These are phyloP conservation scores for Asterella californica DNA, from an alignment of 225 moss, liverwort and hornwort genomes.

Conservation along the genomic window DNA sequence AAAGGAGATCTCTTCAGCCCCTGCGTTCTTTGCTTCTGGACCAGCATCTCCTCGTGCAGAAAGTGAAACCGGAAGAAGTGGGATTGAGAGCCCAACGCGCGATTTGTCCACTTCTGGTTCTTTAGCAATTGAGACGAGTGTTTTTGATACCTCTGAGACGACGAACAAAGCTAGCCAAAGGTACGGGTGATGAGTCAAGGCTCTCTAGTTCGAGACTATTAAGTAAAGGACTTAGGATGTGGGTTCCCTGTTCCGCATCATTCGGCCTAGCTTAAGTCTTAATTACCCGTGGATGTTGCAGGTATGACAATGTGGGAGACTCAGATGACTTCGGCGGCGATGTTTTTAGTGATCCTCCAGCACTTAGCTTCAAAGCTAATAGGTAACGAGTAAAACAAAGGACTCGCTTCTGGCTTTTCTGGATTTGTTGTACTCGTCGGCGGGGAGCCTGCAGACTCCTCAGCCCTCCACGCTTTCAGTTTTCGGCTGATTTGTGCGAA, in stretches of 20 bases:
- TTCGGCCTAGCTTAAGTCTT: neutral
- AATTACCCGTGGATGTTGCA: slow-evolving; percentile 24
- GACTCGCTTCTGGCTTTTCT: neutral
- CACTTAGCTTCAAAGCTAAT: slow-evolving; percentile 78
- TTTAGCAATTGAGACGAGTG: slow-evolving; percentile 31
- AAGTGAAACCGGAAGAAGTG: slow-evolving; percentile 44
- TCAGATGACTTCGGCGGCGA: slow-evolving; percentile 62
- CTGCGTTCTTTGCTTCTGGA: slow-evolving; percentile 16
- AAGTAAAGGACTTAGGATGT: neutral
- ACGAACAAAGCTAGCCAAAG: slow-evolving; percentile 47
- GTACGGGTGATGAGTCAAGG: too few species aligned
- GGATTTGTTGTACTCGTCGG: neutral
- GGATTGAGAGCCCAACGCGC: slow-evolving; percentile 35
- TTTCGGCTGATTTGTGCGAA: neutral
- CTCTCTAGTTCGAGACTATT: neutral
- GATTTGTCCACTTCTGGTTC: slow-evolving; percentile 32
- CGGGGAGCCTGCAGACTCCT: neutral
- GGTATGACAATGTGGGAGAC: slow-evolving; percentile 71
- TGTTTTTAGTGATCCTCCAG: slow-evolving; percentile 64
- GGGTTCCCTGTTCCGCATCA: neutral
- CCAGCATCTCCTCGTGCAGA: slow-evolving; percentile 33
- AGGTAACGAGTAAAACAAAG: slow-evolving; percentile 38
- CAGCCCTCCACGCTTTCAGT: neutral
- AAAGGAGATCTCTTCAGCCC: slow-evolving; percentile 17
- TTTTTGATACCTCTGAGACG: slow-evolving; percentile 32